A percentile compares a stretch with the other conserved stretches of the same genome.
phyloP scores from a whole-genome alignment of 768 basidiomycete species.

The Lactarius trivialis region DNA sequence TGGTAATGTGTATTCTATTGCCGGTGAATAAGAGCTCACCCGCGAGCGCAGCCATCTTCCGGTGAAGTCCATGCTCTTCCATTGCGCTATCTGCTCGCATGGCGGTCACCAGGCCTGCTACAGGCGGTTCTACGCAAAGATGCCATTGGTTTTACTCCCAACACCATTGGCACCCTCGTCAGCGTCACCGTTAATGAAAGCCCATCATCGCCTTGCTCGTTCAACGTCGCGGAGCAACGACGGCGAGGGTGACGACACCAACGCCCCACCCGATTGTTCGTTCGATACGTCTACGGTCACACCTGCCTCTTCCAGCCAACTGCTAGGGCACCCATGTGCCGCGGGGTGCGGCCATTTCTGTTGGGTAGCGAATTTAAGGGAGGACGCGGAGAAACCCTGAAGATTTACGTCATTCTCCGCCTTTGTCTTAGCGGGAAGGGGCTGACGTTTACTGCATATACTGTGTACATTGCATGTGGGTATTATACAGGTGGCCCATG shows the following conservation, averaged over 20 bases:
- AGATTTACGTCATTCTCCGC: no score
- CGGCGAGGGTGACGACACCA: conserved; percentile 16
- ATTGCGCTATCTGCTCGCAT: conserved; percentile 70
- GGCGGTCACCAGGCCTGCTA: conserved; percentile 82
- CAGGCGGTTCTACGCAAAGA: conserved; percentile 54
- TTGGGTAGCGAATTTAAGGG: conserved; percentile 45
- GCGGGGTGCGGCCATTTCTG: conserved; percentile 81
- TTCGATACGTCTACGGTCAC: conserved; percentile 1
- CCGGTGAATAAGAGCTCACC: conserved; percentile 4
- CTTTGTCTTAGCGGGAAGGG: not conserved
- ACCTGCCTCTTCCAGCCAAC: conserved; percentile 5
- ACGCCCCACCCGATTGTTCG: conserved; percentile 17
- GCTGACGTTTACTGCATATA: not conserved
- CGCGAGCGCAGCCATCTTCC: conserved; percentile 58
- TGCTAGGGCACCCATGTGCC: conserved; percentile 61
- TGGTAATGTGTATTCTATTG: conserved; percentile 40
- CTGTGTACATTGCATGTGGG: conserved; percentile 1
- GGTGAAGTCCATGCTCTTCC: conserved; percentile 61
- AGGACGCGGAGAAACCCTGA: conserved; percentile 15
- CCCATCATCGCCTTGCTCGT: conserved; percentile 14
- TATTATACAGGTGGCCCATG: conserved; percentile 4
- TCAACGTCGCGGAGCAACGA: conserved; percentile 24
- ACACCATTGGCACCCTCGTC: conserved; percentile 28
- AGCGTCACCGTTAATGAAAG: conserved; percentile 18
- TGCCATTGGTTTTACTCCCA: conserved; percentile 46